phyloP scores from a whole-genome alignment of 2,329 filamentous ascomycete genomes.

The Xylaria hypoxylon region DNA sequence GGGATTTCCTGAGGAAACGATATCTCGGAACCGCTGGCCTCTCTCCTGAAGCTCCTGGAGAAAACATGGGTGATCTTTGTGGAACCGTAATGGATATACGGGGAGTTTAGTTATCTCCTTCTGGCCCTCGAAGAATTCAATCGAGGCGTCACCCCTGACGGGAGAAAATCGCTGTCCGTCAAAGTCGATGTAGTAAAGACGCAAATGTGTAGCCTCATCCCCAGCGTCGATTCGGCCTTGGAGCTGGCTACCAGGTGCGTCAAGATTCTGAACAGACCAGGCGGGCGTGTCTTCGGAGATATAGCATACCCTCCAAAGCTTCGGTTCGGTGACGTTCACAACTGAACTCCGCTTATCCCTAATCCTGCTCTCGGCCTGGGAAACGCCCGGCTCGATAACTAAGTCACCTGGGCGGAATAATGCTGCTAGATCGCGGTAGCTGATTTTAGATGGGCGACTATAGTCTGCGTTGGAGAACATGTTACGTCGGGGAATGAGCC shows the following conservation, averaged over 20 bases:
- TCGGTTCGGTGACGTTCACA: conserved; percentile 32
- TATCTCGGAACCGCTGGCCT: conserved; percentile 36
- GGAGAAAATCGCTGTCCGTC: conserved; percentile 36
- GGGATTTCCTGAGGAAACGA: conserved; percentile 36
- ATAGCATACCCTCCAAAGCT: conserved; percentile 39
- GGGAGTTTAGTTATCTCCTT: conserved; percentile 40
- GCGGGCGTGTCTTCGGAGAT: conserved; percentile 37
- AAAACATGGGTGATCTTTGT: conserved; percentile 34
- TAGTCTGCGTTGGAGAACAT: conserved; percentile 33
- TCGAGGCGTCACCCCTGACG: conserved; percentile 34
- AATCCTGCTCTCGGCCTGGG: conserved; percentile 29
- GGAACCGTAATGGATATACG: conserved; percentile 35
- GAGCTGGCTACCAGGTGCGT: conserved; percentile 32
- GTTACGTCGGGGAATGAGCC: conserved; percentile 34
- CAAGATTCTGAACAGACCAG: conserved; percentile 35
- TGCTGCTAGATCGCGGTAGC: conserved; percentile 36
- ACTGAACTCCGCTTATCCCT: conserved; percentile 33
- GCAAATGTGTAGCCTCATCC: conserved; percentile 36
- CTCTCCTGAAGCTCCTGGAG: conserved; percentile 33
- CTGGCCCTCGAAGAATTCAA: conserved; percentile 37
- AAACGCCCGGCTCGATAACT: conserved; percentile 34
- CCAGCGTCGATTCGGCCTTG: conserved; percentile 22
- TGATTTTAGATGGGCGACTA: conserved; percentile 28
- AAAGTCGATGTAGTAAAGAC: conserved; percentile 39
- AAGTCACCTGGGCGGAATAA: conserved; percentile 36